Evolutionary conservation across 2,329 filamentous ascomycete species (phyloP).

Genomic region (Trichoderma breve): DNA sequence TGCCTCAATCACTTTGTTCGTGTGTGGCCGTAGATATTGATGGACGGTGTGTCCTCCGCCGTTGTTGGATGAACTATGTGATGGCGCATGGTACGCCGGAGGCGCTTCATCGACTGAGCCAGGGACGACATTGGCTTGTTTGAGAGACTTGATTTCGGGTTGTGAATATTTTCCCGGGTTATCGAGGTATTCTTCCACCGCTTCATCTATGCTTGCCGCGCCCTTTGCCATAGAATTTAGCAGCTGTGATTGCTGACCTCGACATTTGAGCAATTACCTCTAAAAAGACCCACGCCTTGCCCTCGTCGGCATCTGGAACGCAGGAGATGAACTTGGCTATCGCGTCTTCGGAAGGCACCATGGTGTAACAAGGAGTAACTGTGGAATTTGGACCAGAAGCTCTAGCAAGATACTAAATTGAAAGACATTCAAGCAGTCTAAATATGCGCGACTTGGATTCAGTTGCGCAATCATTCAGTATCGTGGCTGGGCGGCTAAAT

Average conservation of each 20-base stretch:
- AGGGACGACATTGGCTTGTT: neutral
- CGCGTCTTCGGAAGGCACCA: neutral
- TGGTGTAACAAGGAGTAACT: neutral
- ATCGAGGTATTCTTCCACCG: neutral
- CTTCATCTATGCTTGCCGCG: neutral
- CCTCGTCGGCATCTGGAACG: neutral
- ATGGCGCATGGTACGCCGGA: neutral
- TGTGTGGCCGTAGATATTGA: neutral
- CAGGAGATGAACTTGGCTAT: neutral
- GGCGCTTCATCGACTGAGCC: neutral
- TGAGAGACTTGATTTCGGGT: neutral
- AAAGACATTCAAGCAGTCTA: neutral
- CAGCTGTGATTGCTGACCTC: neutral
- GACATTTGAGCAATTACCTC: neutral
- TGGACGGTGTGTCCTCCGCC: neutral
- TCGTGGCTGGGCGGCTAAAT: neutral
- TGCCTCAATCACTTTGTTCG: neutral
- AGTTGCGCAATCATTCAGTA: neutral
- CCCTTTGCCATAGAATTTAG: neutral
- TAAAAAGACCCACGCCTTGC: neutral
- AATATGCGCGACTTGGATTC: neutral
- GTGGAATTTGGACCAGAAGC: neutral
- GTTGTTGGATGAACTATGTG: neutral
- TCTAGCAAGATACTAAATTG: neutral
- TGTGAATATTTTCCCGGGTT: neutral